Evolutionary conservation across 495 filamentous ascomycete genomes (phyloP), one percentile per base, ranked within the genome.

Genomic region (Penicillium diatomitis): DNA sequence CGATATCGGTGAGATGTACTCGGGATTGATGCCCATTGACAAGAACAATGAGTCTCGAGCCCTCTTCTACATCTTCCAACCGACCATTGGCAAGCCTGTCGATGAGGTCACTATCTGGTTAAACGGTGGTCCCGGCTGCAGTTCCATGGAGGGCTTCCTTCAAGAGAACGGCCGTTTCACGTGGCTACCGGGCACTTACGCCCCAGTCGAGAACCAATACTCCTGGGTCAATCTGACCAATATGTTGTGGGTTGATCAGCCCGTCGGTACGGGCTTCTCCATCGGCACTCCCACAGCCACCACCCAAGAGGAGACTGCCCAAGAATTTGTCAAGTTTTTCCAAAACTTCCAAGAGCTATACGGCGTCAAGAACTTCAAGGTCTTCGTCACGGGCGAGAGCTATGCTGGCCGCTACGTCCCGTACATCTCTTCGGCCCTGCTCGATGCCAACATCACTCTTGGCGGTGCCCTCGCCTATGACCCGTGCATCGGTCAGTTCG

Each of bases 41-140:
- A 74, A 79, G 53, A 61, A 66, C 8, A 73, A 78, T 44, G 60
- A 76, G 10, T 71, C 69, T 4, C 61, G 72, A 4, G 52, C 65
- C 9, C 63, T 81, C 6, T 78, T 79, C 54, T 80, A 77, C 53
- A 62, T 78, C 36, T 79, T 73, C 49, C 69, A 73, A 38, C 72
- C 72, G 4, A 76, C 60, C 0, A 60, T 75, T 31, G 72, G 70
- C 9, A 58, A 62, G 6, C 72, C 72, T 9, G 67, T 74, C 2
- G 81, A 88, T 46, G 85, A 89, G 57, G 75, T 90, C 44, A 69
- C 78, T n/a, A 83, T 88, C 55, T 88, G 83, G 64, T 56, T 87
- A 27, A 87, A 87, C 55, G 85, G 84, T 20, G 83, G 84, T 10
- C 78, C 77, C 8, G 82, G 81, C 10, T 85, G 82, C 60, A 82